A percentile compares a stretch with the other conserved stretches of the same genome.
Conservation (phyloP, 148 eudicot species). For the Selenicereus undatus region DNA sequence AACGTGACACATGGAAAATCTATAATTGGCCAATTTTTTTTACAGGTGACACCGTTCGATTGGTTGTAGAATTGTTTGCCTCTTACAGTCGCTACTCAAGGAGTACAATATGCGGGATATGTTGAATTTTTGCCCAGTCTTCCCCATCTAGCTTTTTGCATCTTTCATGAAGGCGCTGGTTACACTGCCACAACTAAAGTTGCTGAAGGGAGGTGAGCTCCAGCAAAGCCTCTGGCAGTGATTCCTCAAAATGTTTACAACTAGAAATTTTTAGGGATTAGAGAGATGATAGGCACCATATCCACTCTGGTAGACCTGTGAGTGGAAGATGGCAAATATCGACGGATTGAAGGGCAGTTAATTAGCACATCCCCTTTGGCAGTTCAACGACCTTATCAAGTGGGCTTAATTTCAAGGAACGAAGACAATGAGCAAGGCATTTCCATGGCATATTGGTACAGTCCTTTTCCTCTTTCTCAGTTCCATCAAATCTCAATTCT, state of each 20-base stretch:
- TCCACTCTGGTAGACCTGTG: conserved; percentile 8
- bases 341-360: conserved; percentile 16
- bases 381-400: conserved; percentile 11
- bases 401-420: too few relatives aligned
- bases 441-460: too few relatives aligned
- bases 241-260: neutral
- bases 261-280: conserved; percentile 1
- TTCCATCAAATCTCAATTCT: neutral
- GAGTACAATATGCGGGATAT: conserved; percentile 4
- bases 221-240: conserved; percentile 4
- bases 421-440: too few relatives aligned
- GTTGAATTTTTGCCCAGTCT: conserved; percentile 23
- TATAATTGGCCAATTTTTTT: too few relatives aligned
- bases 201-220: conserved; percentile 14
- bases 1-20: too few relatives aligned
- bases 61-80: too few relatives aligned
- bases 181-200: conserved; percentile 10
- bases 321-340: neutral
- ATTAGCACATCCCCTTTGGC: conserved; percentile 18
- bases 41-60: too few relatives aligned
- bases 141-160: conserved; percentile 17
- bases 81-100: too few relatives aligned
- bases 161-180: neutral
- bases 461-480: neutral
- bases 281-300: conserved; percentile 5